Evolutionary conservation across 441 rosid genomes (phyloP).

Genomic region (Croton laevigatus): DNA sequence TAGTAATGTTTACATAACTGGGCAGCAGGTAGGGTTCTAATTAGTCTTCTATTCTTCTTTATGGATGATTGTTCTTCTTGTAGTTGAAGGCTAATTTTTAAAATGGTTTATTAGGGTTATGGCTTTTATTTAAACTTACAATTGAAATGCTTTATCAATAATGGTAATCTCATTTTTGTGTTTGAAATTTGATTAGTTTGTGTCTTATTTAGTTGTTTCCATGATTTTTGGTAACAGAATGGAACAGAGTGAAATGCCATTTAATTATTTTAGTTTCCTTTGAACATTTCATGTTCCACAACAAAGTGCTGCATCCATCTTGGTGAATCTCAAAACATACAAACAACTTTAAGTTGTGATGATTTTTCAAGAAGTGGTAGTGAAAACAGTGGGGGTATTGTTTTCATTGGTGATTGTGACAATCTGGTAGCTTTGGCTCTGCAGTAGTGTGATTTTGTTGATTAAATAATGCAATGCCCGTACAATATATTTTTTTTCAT

Average conservation of each 20-base stretch:
- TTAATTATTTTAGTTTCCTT: neutral
- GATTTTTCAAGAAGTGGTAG: neutral
- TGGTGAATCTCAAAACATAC: neutral
- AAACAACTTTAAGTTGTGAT: neutral
- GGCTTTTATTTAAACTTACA: neutral
- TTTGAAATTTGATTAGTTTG: neutral
- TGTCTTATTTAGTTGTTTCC: neutral
- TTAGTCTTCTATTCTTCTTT: constrained; percentile 13
- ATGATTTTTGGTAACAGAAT: no score
- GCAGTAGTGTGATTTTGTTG: neutral
- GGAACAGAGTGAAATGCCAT: neutral
- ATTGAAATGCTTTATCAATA: neutral
- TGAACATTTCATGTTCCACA: neutral
- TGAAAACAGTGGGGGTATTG: neutral
- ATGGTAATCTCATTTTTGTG: neutral
- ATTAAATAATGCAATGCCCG: neutral
- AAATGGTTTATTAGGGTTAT: neutral
- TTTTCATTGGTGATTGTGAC: neutral
- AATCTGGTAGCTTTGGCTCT: neutral
- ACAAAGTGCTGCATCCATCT: neutral
- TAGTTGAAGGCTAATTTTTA: constrained; percentile 6
- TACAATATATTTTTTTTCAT: neutral
- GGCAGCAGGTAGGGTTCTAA: constrained; percentile 60
- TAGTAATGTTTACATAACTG: constrained; percentile 62
- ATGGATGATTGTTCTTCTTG: constrained; percentile 13